phyloP scores from a whole-genome alignment of 1,139 yeast genomes.

The Diutina sp. region DNA sequence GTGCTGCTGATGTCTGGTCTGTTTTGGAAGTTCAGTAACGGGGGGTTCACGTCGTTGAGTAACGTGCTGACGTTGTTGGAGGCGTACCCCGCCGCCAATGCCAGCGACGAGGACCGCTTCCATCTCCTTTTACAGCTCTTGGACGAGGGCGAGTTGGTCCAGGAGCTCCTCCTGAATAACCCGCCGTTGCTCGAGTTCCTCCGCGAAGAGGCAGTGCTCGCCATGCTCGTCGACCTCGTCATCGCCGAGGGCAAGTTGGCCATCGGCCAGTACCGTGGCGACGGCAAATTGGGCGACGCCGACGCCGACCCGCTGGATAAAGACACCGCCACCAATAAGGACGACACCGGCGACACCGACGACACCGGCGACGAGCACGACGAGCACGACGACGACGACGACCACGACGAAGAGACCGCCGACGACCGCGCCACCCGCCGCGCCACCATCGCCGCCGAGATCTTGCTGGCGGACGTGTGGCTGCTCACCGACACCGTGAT shows the following conservation, averaged over 20 bases:
- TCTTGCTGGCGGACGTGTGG: constrained; percentile 89
- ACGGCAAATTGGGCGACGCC: background rate
- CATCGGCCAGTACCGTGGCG: background rate
- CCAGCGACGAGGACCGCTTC: background rate
- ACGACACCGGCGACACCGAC: constrained; percentile 5
- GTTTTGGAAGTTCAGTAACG: constrained; percentile 88
- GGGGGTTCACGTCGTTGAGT: constrained; percentile 56
- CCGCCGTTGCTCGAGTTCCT: constrained; percentile 71
- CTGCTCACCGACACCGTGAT: constrained; percentile 84
- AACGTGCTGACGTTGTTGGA: constrained; percentile 66
- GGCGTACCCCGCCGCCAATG: constrained; percentile 14
- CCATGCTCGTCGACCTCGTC: constrained; percentile 54
- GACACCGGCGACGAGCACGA: constrained; percentile 3
- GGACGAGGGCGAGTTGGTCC: constrained; percentile 78
- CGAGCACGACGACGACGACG: constrained; percentile 10
- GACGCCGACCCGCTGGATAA: background rate
- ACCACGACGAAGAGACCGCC: constrained; percentile 20
- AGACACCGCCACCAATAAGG: background rate
- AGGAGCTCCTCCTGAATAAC: constrained; percentile 75
- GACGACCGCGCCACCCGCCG: constrained; percentile 52
- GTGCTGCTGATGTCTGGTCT: constrained; percentile 48
- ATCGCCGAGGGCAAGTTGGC: constrained; percentile 29
- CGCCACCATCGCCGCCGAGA: constrained; percentile 85
- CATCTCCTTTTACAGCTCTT: constrained; percentile 46
- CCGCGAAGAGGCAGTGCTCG: constrained; percentile 59